Percentiles rank a stretch among this genome's conserved stretches.
These are phyloP conservation scores for Hypoxylon fuscum DNA, from an alignment of 495 filamentous ascomycete genomes.

Conservation along the genomic window DNA sequence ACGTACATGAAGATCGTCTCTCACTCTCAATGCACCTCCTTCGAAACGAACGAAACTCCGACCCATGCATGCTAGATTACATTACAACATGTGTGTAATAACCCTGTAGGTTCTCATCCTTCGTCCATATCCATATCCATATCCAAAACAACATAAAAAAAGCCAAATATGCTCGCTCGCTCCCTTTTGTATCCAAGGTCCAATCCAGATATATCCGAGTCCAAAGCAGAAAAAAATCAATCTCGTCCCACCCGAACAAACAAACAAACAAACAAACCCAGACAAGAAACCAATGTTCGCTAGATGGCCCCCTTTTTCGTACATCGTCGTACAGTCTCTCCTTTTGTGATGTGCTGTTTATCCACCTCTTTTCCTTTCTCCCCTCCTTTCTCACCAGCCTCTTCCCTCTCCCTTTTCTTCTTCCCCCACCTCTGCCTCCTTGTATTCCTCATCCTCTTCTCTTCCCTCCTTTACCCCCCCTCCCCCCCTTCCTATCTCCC, in stretches of 20 bases:
- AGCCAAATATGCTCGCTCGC: neutral
- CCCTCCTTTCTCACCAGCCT: neutral
- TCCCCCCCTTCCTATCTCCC: neutral
- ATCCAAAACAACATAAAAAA: neutral
- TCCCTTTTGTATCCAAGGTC: neutral
- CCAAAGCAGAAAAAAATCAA: neutral
- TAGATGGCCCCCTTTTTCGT: too few relatives aligned
- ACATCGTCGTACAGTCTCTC: slow-evolving; percentile 5
- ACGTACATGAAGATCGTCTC: slow-evolving; percentile 20
- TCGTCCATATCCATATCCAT: neutral
- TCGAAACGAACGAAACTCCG: slow-evolving; percentile 10
- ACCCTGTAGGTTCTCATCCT: slow-evolving; percentile 6
- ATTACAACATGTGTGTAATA: slow-evolving; percentile 20
- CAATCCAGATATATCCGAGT: neutral
- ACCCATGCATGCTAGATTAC: slow-evolving; percentile 27
- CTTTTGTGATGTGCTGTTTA: too few relatives aligned
- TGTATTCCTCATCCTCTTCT: neutral
- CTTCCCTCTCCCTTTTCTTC: too few relatives aligned
- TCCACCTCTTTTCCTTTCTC: too few relatives aligned
- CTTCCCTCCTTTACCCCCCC: neutral
- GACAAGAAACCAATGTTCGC: neutral
- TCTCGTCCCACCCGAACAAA: too few relatives aligned
- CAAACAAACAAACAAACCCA: too few relatives aligned
- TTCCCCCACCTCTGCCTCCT: too few relatives aligned
- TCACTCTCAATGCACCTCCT: neutral